Percentiles rank a stretch among this genome's conserved stretches.
These are phyloP conservation scores for Piper longum DNA, from an alignment of 164 flowering plant species.

Conservation along the genomic window DNA sequence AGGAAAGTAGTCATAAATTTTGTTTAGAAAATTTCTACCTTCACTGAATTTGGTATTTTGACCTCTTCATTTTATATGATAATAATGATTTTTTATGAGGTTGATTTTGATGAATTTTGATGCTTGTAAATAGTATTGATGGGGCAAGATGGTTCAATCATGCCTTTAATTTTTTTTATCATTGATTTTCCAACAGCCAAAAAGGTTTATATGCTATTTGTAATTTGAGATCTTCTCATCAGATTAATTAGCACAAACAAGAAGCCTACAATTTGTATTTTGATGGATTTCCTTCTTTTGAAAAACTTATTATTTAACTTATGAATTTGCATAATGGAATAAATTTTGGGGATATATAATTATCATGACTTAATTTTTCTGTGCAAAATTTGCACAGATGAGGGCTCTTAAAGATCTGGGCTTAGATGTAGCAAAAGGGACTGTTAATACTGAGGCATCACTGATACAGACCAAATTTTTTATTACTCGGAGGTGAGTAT, in stretches of 20 bases:
- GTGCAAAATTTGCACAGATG: slow-evolving; percentile 52
- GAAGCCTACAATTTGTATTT: too few species aligned
- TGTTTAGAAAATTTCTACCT: neutral
- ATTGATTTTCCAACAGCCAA: too few species aligned
- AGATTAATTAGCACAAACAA: too few species aligned
- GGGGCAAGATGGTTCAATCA: neutral
- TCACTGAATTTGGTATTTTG: neutral
- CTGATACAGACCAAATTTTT: slow-evolving; percentile 58
- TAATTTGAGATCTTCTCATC: too few species aligned
- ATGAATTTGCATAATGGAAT: neutral
- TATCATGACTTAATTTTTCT: slow-evolving; percentile 1
- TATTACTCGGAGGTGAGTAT: slow-evolving; percentile 55
- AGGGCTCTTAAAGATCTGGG: slow-evolving; percentile 74
- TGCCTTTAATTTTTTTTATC: neutral
- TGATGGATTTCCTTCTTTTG: neutral
- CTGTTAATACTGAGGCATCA: slow-evolving; percentile 61
- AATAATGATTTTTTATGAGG: neutral
- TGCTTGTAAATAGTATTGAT: too few species aligned
- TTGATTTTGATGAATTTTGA: too few species aligned
- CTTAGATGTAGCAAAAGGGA: slow-evolving; percentile 80
- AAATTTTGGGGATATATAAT: slow-evolving; percentile 15
- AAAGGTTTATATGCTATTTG: too few species aligned
- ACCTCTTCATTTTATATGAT: neutral
- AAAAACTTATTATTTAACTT: neutral
- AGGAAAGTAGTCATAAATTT: neutral